phyloP scores from a whole-genome alignment of 495 filamentous ascomycete species.

The Neurospora sp. region DNA sequence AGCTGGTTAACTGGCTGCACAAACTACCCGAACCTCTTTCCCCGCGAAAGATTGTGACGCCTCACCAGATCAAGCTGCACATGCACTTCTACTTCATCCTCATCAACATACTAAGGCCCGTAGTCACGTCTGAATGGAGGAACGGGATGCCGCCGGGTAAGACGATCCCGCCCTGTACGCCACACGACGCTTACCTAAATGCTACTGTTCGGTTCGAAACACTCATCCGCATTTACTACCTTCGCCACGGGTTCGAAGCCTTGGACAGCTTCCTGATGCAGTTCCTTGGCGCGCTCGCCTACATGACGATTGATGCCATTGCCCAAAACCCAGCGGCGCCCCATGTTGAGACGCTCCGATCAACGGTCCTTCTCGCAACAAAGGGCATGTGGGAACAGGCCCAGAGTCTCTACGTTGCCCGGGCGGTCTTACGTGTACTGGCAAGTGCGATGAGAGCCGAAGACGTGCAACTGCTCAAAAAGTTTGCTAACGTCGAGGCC shows the following conservation, averaged over 20 bases:
- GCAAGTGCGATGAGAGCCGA: conserved; percentile 12
- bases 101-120: conserved; percentile 14
- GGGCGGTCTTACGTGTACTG: conserved; percentile 13
- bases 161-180: not conserved
- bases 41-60: conserved; percentile 24
- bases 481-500: conserved; percentile 12
- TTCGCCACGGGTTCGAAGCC: conserved; percentile 29
- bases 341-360: conserved; percentile 17
- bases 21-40: conserved; percentile 25
- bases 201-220: conserved; percentile 24
- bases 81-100: conserved; percentile 19
- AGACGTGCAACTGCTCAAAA: conserved; percentile 13
- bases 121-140: conserved; percentile 10
- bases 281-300: conserved; percentile 21
- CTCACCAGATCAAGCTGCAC: conserved; percentile 28
- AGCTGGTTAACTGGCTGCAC: conserved; percentile 14
- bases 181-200: conserved; percentile 14
- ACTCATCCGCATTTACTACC: conserved; percentile 29
- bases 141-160: not conserved
- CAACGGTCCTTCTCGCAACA: conserved; percentile 23
- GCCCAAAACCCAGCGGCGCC: conserved; percentile 4
- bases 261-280: conserved; percentile 25
- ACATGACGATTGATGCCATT: conserved; percentile 20
- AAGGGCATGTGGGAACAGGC: conserved; percentile 30
- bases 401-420: conserved; percentile 18